Percentiles rank a stretch among this genome's conserved stretches.
Evolutionary conservation across 306 rosid species (phyloP).

Genomic region (Elaeagnus macrophylla): DNA sequence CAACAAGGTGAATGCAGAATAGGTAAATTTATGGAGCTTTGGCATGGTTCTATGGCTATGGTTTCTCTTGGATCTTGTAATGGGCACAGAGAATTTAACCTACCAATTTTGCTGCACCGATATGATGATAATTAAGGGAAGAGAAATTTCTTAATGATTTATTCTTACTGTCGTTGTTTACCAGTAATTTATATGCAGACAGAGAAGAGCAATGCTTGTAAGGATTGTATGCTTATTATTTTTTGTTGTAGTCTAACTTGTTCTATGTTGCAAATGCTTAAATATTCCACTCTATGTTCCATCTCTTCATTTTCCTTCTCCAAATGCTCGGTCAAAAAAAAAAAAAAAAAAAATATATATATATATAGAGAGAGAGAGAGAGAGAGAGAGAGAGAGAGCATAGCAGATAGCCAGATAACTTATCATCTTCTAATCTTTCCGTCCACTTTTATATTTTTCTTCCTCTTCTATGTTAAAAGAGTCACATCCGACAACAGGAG

Average conservation of each 20-base stretch:
- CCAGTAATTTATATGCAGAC: constrained; percentile 22
- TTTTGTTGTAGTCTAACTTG: background rate
- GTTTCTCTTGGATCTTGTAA: constrained; percentile 18
- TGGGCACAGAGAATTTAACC: constrained; percentile 20
- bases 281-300: background rate
- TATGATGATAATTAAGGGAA: constrained; percentile 7
- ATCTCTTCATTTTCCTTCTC: too few species aligned
- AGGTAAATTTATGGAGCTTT: constrained; percentile 3
- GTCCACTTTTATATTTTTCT: too few species aligned
- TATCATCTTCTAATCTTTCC: too few species aligned
- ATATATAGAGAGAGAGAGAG: too few species aligned
- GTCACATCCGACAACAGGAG: too few species aligned
- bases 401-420: too few species aligned
- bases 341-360: too few species aligned
- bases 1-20: constrained; percentile 28
- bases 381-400: too few species aligned
- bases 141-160: constrained; percentile 18
- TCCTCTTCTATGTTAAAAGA: too few species aligned
- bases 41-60: constrained; percentile 13
- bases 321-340: too few species aligned
- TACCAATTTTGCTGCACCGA: constrained; percentile 29
- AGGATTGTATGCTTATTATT: constrained; percentile 17
- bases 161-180: background rate
- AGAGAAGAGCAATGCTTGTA: constrained; percentile 18
- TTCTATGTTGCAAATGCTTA: background rate